Conservation (phyloP, 495 filamentous ascomycete genomes). For the Xylaria longipes region DNA sequence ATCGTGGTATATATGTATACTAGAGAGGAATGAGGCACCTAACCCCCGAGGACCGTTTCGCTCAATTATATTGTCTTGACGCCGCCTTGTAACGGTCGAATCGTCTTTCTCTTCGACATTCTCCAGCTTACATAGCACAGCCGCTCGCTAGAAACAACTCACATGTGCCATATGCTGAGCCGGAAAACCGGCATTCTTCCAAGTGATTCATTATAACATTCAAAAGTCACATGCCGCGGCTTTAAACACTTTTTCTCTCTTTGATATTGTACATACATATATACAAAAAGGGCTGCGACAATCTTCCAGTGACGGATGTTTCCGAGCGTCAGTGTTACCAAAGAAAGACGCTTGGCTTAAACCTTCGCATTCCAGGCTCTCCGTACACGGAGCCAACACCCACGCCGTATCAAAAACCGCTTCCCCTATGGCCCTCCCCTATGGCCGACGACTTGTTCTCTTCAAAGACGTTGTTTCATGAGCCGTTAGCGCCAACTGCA, state of each 20-base stretch:
- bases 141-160: conserved; percentile 1
- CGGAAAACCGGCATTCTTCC: conserved; percentile 9
- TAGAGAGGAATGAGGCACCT: conserved; percentile 11
- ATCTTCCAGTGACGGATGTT: not conserved
- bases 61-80: conserved; percentile 2
- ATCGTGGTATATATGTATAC: not conserved
- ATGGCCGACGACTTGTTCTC: not conserved
- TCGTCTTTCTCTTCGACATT: conserved; percentile 1
- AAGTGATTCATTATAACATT: not conserved
- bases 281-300: not conserved
- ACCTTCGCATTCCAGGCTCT: conserved; percentile 9
- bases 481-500: conserved; percentile 16
- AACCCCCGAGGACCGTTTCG: not conserved
- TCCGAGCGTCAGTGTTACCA: not conserved
- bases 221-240: not conserved
- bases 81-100: not conserved
- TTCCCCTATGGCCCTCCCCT: not conserved
- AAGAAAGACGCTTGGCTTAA: not conserved
- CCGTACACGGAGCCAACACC: not conserved
- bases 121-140: conserved; percentile 3
- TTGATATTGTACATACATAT: not conserved
- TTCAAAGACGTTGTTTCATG: conserved; percentile 14
- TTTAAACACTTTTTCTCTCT: not conserved
- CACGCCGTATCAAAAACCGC: not conserved
- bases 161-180: not conserved